Conservation (phyloP, 176 grass and related monocot species). For the Oryza glumipatula region DNA sequence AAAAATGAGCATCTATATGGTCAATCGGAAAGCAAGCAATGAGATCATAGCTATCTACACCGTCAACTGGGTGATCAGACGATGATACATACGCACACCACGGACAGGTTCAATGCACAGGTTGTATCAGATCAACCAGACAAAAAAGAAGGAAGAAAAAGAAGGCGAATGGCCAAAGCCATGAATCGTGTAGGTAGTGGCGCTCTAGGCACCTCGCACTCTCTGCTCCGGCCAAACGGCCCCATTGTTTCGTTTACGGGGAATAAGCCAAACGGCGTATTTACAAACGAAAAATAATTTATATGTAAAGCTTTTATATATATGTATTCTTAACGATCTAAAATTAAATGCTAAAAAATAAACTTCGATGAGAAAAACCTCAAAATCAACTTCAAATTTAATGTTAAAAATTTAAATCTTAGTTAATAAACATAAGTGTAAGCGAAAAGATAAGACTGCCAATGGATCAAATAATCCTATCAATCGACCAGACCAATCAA, state of each 20-base stretch:
- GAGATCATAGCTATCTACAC: neutral
- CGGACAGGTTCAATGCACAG: conserved; percentile 9
- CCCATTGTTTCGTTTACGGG: no score
- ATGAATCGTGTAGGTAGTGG: neutral
- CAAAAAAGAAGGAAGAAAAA: neutral
- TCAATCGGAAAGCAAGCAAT: neutral
- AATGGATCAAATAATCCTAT: neutral
- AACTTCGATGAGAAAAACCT: no score
- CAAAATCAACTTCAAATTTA: no score
- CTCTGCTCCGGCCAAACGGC: neutral
- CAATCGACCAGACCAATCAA: neutral
- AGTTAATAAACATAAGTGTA: no score
- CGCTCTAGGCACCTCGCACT: conserved; percentile 25
- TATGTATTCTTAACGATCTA: no score
- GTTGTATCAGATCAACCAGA: neutral
- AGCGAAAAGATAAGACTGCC: no score
- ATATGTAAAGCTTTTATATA: no score
- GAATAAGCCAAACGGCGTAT: no score
- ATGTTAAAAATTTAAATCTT: no score
- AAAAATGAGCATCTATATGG: neutral
- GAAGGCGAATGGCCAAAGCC: neutral
- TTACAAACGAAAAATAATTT: no score
- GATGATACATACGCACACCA: neutral
- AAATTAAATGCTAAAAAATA: no score
- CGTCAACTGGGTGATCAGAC: neutral